A percentile compares a stretch with the other conserved stretches of the same genome.
Conservation (phyloP, 768 basidiomycete genomes). For the Rhodotorula sphaerocarpa region DNA sequence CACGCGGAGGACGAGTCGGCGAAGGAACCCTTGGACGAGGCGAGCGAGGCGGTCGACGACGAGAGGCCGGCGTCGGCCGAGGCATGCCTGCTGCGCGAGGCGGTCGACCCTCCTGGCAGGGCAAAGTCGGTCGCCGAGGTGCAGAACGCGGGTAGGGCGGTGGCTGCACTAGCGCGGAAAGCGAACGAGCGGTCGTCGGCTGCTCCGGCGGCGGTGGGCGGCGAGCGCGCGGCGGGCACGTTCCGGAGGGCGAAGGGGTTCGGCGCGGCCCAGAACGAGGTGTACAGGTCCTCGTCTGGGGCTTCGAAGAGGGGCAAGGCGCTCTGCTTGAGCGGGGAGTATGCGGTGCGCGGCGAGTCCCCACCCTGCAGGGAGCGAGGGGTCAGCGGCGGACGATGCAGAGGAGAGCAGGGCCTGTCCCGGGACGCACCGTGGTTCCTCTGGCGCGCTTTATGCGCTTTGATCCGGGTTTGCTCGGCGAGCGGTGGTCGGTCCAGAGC, state of each 20-base stretch:
- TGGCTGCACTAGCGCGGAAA: not conserved
- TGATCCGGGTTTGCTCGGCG: not conserved
- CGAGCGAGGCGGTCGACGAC: not conserved
- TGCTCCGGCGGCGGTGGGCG: not conserved
- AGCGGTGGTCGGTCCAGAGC: not conserved
- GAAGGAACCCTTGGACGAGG: conserved; percentile 12
- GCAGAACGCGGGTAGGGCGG: conserved; percentile 9
- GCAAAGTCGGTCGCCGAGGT: conserved; percentile 7
- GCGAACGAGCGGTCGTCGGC: too few species aligned
- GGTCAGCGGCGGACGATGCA: not conserved
- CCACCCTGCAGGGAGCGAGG: not conserved
- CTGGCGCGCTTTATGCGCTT: not conserved
- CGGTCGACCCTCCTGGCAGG: not conserved
- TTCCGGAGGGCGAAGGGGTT: not conserved
- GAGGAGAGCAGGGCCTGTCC: not conserved
- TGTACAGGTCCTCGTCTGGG: not conserved
- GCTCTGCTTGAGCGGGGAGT: conserved; percentile 13
- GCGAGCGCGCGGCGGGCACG: too few species aligned
- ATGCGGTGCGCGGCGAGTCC: not conserved
- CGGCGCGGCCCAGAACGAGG: not conserved
- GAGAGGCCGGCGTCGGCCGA: conserved; percentile 4
- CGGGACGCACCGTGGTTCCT: not conserved
- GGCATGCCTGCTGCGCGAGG: not conserved
- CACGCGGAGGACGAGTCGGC: conserved; percentile 9
- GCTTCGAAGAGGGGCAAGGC: not conserved